Evolutionary conservation across 352 stramenopile genomes (phyloP), one percentile per base, ranked within the genome.

Genomic region (Phytophthora ramorum): DNA sequence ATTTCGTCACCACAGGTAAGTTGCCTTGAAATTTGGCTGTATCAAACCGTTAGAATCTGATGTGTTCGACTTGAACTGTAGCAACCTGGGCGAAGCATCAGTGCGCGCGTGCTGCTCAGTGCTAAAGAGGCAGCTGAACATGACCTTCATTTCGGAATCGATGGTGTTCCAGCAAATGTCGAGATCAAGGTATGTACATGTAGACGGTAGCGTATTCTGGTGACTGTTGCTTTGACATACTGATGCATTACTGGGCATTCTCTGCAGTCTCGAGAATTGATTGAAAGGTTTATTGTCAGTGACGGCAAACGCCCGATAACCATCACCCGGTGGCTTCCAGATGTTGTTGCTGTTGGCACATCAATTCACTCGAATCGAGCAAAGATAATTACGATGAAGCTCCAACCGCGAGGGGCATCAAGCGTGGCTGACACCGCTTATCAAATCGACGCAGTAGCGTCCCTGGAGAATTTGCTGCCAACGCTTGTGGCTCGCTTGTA

Each of bases 111-210:
- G 16, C 63, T 92, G 4, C 44, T 93, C 16, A 89, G 75, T 64
- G 76, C 78, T 17, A 78, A 90, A 55, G 82, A 95, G 37, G 79
- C 82, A 12, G 69, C 73, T 9, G 61, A 79, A 20, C 81, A 81
- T 45, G 84, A 91, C 48, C 57, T 93, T 28, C 46, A 77, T 28
- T 89, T 91, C 44, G 75, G 79, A 9, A 89, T 88, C 16, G 82
- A 93, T 61, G 87, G 87, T 14, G 52, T 93, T 8, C 48, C 70
- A 49, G 85, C 82, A 28, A 83, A 68, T n/a, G 47, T 91, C 24
- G 67, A 89, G 4, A 54, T 91, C 2, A 91, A 91, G 70, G 84
- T 91, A 67, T 3, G 58, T 56, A 22, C 28, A 34, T 16, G 13
- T 7, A n/a, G 28, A 12, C 1, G 28, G 28, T 34, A 12, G 28